Evolutionary conservation across 352 stramenopile species (phyloP).

Genomic region (Phytophthora crassamura): DNA sequence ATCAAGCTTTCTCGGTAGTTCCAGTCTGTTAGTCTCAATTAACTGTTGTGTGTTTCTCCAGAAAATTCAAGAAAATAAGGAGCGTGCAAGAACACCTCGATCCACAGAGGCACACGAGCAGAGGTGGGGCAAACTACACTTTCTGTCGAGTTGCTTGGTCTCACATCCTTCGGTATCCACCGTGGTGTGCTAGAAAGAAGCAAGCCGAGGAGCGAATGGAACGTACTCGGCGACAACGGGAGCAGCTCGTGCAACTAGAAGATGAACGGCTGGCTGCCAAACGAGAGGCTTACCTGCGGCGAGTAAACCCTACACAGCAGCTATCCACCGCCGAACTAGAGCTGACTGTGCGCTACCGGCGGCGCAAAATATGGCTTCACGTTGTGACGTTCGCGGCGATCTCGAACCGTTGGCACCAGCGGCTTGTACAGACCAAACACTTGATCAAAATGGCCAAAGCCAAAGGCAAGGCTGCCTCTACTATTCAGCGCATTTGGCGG

Average conservation of each 20-base stretch:
- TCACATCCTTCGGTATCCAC: conserved; percentile 7
- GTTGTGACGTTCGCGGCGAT: conserved; percentile 48
- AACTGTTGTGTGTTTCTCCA: conserved; percentile 17
- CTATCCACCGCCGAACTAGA: conserved; percentile 41
- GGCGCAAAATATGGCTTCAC: conserved; percentile 63
- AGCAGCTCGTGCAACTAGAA: conserved; percentile 52
- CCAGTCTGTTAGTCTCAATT: background rate
- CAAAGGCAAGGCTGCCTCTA: conserved; percentile 46
- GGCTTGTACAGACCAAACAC: conserved; percentile 46
- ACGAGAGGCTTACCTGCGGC: conserved; percentile 48
- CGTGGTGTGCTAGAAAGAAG: conserved; percentile 62
- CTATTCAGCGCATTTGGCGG: conserved; percentile 69
- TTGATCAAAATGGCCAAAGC: conserved; percentile 37
- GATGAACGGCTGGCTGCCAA: conserved; percentile 43
- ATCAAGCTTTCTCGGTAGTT: background rate
- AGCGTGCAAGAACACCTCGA: conserved; percentile 39
- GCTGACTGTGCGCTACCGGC: conserved; percentile 39
- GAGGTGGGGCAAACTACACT: conserved; percentile 21
- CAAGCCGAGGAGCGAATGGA: conserved; percentile 59
- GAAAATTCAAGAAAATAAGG: conserved; percentile 74
- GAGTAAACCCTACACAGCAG: conserved; percentile 25
- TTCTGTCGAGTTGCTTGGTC: background rate
- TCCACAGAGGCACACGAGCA: conserved; percentile 33
- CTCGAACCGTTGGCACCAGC: conserved; percentile 42
- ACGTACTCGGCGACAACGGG: conserved; percentile 47